Percentiles rank a stretch among this genome's conserved stretches.
phyloP scores from a whole-genome alignment of 768 basidiomycete species.

The Tulasnella sp. region DNA sequence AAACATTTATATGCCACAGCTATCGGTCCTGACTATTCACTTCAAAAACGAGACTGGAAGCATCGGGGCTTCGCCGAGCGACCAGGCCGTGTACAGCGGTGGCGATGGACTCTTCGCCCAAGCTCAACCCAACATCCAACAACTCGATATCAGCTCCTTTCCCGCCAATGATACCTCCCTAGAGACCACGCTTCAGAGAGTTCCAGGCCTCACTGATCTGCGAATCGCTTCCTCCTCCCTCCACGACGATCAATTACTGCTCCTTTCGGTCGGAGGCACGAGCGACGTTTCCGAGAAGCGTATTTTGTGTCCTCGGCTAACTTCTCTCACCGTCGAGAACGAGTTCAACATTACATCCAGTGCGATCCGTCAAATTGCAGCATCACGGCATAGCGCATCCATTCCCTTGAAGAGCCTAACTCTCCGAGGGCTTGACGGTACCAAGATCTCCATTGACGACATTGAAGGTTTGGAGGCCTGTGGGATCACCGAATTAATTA shows the following conservation, averaged over 20 bases:
- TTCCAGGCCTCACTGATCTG: neutral
- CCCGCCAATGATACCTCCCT: neutral
- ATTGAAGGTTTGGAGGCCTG: neutral
- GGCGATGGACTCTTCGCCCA: neutral
- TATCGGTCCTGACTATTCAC: neutral
- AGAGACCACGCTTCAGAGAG: neutral
- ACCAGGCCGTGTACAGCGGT: neutral
- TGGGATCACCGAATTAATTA: neutral
- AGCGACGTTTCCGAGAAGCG: neutral
- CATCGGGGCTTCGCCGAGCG: neutral
- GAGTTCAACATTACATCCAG: neutral
- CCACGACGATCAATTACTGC: neutral
- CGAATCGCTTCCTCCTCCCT: neutral
- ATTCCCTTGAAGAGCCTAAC: neutral
- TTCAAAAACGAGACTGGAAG: neutral
- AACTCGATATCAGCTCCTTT: neutral
- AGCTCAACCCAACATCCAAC: neutral
- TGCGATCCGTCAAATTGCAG: neutral
- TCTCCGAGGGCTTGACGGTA: neutral
- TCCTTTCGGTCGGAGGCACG: neutral
- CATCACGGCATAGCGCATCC: neutral
- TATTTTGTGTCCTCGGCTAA: neutral
- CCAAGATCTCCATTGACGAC: neutral
- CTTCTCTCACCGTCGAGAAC: neutral
- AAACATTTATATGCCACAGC: neutral